Evolutionary conservation across 2,329 filamentous ascomycete genomes (phyloP).

Genomic region (Rutstroemia sp.): DNA sequence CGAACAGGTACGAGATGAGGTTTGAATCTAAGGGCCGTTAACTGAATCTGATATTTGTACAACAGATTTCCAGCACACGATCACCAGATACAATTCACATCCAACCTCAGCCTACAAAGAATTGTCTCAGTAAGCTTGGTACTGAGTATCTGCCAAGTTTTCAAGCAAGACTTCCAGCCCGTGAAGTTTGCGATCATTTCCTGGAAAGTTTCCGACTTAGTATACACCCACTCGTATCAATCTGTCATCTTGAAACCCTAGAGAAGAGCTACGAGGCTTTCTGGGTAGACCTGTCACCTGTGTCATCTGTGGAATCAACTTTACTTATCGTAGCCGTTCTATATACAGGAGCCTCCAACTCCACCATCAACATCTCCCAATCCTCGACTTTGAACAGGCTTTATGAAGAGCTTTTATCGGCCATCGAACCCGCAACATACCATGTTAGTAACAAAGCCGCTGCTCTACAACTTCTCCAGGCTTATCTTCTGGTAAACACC

Average conservation of each 20-base stretch:
- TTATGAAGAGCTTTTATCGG: background rate
- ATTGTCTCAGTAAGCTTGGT: background rate
- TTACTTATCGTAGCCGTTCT: constrained; percentile 1
- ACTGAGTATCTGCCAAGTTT: background rate
- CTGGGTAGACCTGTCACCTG: constrained; percentile 1
- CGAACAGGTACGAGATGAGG: background rate
- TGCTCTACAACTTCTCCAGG: constrained; percentile 3
- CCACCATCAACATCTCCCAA: background rate
- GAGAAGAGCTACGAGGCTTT: background rate
- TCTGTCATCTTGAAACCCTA: background rate
- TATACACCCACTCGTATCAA: constrained; percentile 1
- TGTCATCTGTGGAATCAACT: constrained; percentile 1
- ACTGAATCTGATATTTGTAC: too few species aligned
- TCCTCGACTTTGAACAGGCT: background rate
- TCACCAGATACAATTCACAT: background rate
- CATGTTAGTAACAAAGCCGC: background rate
- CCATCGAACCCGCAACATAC: constrained; percentile 3
- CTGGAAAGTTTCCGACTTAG: constrained; percentile 4
- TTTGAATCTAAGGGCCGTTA: too few species aligned
- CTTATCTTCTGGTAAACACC: constrained; percentile 9
- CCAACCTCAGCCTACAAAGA: background rate
- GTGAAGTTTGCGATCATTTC: constrained; percentile 1
- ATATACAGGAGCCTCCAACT: constrained; percentile 6
- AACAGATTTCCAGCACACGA: background rate
- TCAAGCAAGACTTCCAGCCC: background rate